phyloP scores from a whole-genome alignment of 768 basidiomycete genomes.

The Kwoniella mangroviensis region DNA sequence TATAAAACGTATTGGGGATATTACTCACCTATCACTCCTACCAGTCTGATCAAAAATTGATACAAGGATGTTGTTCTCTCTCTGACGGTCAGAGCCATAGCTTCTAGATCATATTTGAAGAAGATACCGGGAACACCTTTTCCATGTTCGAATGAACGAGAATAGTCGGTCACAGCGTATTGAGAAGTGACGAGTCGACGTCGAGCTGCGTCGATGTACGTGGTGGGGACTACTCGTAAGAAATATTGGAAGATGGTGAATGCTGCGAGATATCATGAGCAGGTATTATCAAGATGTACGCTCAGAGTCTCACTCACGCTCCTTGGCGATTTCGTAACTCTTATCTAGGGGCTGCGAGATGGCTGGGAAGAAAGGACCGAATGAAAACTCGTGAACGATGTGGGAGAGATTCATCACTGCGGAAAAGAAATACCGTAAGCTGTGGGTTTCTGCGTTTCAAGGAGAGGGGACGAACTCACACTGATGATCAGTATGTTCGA shows the following conservation, averaged over 20 bases:
- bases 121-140: conserved; percentile 87
- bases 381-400: conserved; percentile 94
- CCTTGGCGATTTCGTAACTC: conserved; percentile 73
- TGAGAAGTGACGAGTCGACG: conserved; percentile 65
- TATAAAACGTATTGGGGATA: neutral
- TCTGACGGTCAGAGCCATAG: conserved; percentile 78
- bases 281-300: neutral
- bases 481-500: conserved; percentile 82
- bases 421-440: too few species aligned
- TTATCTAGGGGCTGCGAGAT: conserved; percentile 94
- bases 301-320: conserved; percentile 63
- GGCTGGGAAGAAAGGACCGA: conserved; percentile 93
- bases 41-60: conserved; percentile 78
- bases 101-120: conserved; percentile 97
- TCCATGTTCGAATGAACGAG: conserved; percentile 73
- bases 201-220: conserved; percentile 64
- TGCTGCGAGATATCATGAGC: conserved; percentile 60
- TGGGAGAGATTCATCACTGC: conserved; percentile 95
- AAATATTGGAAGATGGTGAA: conserved; percentile 94
- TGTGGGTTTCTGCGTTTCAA: neutral
- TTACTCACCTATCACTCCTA: conserved; percentile 82
- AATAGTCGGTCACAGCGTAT: conserved; percentile 94
- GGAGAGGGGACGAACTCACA: conserved; percentile 62
- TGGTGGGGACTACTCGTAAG: conserved; percentile 92
- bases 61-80: conserved; percentile 83